Percentiles rank a stretch among this genome's conserved stretches.
Evolutionary conservation across 139 green algal species (phyloP).

Genomic region (Ostreobium quekettii): DNA sequence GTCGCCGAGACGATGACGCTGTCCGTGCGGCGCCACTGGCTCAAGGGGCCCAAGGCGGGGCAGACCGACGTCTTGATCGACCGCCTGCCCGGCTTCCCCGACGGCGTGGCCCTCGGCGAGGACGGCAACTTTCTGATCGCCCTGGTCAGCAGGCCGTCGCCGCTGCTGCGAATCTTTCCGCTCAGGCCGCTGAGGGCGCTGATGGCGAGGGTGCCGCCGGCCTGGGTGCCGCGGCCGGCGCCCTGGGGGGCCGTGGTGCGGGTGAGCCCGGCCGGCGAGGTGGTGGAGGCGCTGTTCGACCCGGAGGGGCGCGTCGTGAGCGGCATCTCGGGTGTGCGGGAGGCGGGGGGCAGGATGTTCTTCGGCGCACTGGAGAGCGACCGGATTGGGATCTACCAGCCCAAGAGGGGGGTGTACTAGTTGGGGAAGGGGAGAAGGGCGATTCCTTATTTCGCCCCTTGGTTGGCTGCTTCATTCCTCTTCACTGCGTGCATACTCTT

Average conservation of each 20-base stretch:
- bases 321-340: constrained; percentile 26
- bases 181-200: constrained; percentile 12
- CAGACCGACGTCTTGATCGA: constrained; percentile 40
- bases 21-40: constrained; percentile 40
- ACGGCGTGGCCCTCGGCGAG: constrained; percentile 39
- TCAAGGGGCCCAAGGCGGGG: constrained; percentile 51
- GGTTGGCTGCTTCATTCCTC: too few species aligned
- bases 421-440: too few species aligned
- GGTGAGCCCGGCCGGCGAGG: constrained; percentile 22
- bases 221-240: constrained; percentile 26
- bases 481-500: too few species aligned
- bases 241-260: constrained; percentile 35
- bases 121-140: constrained; percentile 50
- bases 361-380: constrained; percentile 40
- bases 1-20: constrained; percentile 37
- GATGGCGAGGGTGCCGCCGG: constrained; percentile 16
- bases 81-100: constrained; percentile 56
- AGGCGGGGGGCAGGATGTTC: constrained; percentile 31
- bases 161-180: constrained; percentile 23
- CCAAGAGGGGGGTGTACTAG: too few species aligned
- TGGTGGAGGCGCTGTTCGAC: constrained; percentile 32
- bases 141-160: constrained; percentile 22
- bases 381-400: too few species aligned
- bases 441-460: too few species aligned
- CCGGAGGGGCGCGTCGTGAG: constrained; percentile 26